phyloP scores from a whole-genome alignment of 2,329 filamentous ascomycete genomes.

The Paraphoma sp. region DNA sequence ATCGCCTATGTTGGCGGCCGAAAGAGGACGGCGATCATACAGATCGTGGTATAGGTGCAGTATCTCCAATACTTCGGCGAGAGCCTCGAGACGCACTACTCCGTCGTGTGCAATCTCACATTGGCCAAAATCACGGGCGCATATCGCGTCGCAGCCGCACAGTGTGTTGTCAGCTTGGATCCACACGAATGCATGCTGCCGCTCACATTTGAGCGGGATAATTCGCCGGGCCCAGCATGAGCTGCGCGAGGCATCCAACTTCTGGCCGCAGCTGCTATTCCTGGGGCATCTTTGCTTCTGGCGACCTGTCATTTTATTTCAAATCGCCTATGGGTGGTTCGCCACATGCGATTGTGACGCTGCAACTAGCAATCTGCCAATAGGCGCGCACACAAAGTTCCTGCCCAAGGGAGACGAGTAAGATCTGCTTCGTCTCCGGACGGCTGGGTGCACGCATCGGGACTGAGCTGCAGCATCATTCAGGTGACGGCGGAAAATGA shows the following conservation, averaged over 20 bases:
- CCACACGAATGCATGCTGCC: not conserved
- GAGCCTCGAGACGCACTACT: constrained; percentile 1
- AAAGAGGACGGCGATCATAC: constrained; percentile 22
- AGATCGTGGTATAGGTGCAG: constrained; percentile 20
- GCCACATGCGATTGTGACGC: constrained; percentile 9
- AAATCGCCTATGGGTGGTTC: constrained; percentile 2
- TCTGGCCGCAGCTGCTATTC: constrained; percentile 5
- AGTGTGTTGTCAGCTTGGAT: constrained; percentile 2
- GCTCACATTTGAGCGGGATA: not conserved
- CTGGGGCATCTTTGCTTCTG: constrained; percentile 1
- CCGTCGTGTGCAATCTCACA: constrained; percentile 2
- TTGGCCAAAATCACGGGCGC: constrained; percentile 1
- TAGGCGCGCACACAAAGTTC: constrained; percentile 11
- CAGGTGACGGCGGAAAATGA: constrained; percentile 6
- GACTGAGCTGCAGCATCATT: constrained; percentile 6
- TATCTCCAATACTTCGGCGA: constrained; percentile 14
- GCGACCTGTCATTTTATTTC: not conserved
- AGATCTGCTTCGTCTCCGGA: constrained; percentile 23
- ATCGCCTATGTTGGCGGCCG: constrained; percentile 12
- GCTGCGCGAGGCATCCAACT: not conserved
- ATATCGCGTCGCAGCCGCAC: constrained; percentile 3
- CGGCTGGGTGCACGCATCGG: constrained; percentile 16
- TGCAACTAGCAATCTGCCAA: constrained; percentile 13
- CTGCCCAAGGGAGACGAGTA: constrained; percentile 23
- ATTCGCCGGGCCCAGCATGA: not conserved